phyloP scores from a whole-genome alignment of 805 yeast genomes.

The Suhomyces canberraensis region DNA sequence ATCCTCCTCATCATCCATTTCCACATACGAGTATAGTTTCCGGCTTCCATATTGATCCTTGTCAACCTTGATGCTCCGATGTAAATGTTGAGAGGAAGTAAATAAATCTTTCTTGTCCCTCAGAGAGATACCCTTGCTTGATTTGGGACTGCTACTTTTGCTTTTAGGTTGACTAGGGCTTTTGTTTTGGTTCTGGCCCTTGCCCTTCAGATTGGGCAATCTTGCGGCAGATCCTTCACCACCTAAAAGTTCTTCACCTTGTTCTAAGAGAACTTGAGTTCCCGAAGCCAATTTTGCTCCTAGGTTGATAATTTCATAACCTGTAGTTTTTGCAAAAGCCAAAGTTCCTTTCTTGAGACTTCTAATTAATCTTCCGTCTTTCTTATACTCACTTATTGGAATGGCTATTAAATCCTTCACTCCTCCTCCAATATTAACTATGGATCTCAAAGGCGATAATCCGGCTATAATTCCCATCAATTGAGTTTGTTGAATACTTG shows the following conservation, averaged over 20 bases:
- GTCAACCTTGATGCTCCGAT: constrained; percentile 17
- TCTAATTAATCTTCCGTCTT: constrained; percentile 66
- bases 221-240: constrained; percentile 64
- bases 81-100: constrained; percentile 25
- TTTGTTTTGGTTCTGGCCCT: not conserved
- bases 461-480: constrained; percentile 80
- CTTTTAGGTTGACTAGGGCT: not conserved
- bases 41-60: constrained; percentile 19
- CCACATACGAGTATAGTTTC: constrained; percentile 28
- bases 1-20: constrained; percentile 28
- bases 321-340: constrained; percentile 71
- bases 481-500: constrained; percentile 81
- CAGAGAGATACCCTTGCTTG: not conserved
- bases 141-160: not conserved
- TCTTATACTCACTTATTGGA: constrained; percentile 70
- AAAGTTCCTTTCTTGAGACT: constrained; percentile 74
- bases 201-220: constrained; percentile 6
- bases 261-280: constrained; percentile 76
- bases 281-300: constrained; percentile 88
- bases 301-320: constrained; percentile 73
- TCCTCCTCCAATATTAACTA: constrained; percentile 76
- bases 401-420: constrained; percentile 68
- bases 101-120: constrained; percentile 8
- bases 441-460: constrained; percentile 72
- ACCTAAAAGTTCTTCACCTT: constrained; percentile 74